Evolutionary conservation across 768 basidiomycete genomes (phyloP).

Genomic region (Mycena vitilis): DNA sequence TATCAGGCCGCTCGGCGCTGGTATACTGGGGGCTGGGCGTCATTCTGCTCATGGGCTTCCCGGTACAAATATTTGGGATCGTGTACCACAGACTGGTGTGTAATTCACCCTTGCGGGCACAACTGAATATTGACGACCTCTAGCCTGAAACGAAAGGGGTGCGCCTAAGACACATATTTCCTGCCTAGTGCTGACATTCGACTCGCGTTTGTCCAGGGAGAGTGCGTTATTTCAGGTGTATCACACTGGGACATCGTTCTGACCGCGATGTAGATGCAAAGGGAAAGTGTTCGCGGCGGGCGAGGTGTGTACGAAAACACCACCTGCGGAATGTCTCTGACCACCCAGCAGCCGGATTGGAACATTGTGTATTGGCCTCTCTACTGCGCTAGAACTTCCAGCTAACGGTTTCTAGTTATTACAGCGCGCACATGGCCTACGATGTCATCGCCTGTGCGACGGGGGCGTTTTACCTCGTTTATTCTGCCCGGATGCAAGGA

Average conservation of each 20-base stretch:
- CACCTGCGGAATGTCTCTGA: not conserved
- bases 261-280: constrained; percentile 13
- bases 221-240: constrained; percentile 2
- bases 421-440: constrained; percentile 28
- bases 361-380: constrained; percentile 15
- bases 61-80: constrained; percentile 33
- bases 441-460: constrained; percentile 29
- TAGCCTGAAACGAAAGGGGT: constrained; percentile 10
- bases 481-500: constrained; percentile 22
- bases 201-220: not conserved
- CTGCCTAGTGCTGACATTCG: not conserved
- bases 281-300: constrained; percentile 8
- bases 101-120: not conserved
- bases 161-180: not conserved
- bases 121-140: not conserved
- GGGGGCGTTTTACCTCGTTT: constrained; percentile 28
- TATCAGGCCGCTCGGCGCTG: constrained; percentile 26
- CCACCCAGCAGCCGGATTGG: constrained; percentile 18
- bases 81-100: constrained; percentile 27
- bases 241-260: not conserved
- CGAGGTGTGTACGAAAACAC: constrained; percentile 7
- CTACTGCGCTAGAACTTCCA: not conserved
- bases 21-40: constrained; percentile 26
- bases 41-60: constrained; percentile 26
- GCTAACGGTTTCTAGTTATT: constrained; percentile 27